A percentile compares a stretch with the other conserved stretches of the same genome.
These are phyloP conservation scores for Cystoderma amianthinum DNA, from an alignment of 768 basidiomycete genomes.

Conservation along the genomic window DNA sequence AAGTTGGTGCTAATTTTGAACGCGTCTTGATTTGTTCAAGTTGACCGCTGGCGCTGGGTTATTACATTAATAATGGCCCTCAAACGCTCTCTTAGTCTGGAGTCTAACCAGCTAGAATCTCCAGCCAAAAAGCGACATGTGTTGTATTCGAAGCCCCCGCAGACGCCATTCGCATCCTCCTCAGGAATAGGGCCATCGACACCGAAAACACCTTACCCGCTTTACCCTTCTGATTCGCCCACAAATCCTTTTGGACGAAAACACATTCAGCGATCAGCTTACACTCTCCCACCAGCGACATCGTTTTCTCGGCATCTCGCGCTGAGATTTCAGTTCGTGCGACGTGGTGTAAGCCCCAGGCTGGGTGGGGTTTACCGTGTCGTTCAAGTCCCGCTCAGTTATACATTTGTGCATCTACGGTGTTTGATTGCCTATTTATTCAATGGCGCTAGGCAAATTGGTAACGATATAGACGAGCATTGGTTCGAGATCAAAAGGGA, in stretches of 20 bases:
- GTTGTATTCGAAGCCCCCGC: not conserved
- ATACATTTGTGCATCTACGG: constrained; percentile 61
- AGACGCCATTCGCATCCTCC: constrained; percentile 9
- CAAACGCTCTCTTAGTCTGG: not conserved
- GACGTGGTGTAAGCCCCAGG: constrained; percentile 16
- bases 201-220: constrained; percentile 35
- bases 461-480: constrained; percentile 33
- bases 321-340: constrained; percentile 56
- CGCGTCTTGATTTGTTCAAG: too few relatives aligned
- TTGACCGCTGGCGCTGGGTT: not conserved
- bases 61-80: not conserved
- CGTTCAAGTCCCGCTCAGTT: constrained; percentile 64
- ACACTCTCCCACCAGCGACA: constrained; percentile 32
- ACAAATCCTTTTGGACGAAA: constrained; percentile 65
- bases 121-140: not conserved
- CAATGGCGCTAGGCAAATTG: constrained; percentile 9
- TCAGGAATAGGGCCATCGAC: constrained; percentile 9
- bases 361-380: constrained; percentile 54
- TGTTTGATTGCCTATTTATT: constrained; percentile 60
- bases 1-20: too few relatives aligned
- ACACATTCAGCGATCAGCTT: constrained; percentile 29
- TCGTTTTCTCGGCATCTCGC: constrained; percentile 56
- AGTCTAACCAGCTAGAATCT: not conserved
- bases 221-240: constrained; percentile 57
- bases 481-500: constrained; percentile 54